Evolutionary conservation across 257 asterid species (phyloP).

Genomic region (Solanum chiquidenum): DNA sequence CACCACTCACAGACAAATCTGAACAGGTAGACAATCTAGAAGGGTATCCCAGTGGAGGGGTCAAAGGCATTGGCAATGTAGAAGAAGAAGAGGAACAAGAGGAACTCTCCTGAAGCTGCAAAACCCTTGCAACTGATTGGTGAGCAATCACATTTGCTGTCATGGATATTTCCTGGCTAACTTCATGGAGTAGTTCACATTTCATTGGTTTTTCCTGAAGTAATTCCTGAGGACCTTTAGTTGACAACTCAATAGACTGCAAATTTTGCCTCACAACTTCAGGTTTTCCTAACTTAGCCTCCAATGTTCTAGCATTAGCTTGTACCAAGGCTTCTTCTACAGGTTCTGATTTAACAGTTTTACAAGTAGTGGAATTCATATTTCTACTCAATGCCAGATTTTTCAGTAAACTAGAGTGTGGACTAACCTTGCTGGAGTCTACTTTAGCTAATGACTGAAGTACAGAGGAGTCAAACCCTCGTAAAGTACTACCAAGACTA

Average conservation of each 20-base stretch:
- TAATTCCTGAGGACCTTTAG: conserved; percentile 19
- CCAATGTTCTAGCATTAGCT: conserved; percentile 24
- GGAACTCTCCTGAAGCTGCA: conserved; percentile 47
- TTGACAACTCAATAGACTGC: conserved; percentile 18
- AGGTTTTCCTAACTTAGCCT: conserved; percentile 26
- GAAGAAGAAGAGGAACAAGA: conserved; percentile 34
- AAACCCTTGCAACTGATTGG: conserved; percentile 30
- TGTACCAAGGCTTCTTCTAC: conserved; percentile 30
- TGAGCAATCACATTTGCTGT: conserved; percentile 4
- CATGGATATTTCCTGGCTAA: conserved; percentile 8
- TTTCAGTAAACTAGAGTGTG: conserved; percentile 15
- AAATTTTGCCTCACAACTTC: conserved; percentile 25
- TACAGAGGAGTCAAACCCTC: conserved; percentile 11
- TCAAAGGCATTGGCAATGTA: conserved; percentile 29
- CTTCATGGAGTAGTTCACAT: conserved; percentile 39
- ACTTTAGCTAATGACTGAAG: conserved; percentile 14
- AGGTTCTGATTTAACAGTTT: conserved; percentile 62
- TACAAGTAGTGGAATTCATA: conserved; percentile 11
- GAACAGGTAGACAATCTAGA: conserved; percentile 30
- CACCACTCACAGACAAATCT: conserved; percentile 34
- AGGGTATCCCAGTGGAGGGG: conserved; percentile 34
- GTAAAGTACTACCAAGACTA: conserved; percentile 41
- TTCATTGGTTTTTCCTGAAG: conserved; percentile 35
- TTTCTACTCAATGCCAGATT: conserved; percentile 8
- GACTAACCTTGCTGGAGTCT: conserved; percentile 8